Evolutionary conservation across 768 basidiomycete species (phyloP).

Genomic region (Coprinellus micaceus): DNA sequence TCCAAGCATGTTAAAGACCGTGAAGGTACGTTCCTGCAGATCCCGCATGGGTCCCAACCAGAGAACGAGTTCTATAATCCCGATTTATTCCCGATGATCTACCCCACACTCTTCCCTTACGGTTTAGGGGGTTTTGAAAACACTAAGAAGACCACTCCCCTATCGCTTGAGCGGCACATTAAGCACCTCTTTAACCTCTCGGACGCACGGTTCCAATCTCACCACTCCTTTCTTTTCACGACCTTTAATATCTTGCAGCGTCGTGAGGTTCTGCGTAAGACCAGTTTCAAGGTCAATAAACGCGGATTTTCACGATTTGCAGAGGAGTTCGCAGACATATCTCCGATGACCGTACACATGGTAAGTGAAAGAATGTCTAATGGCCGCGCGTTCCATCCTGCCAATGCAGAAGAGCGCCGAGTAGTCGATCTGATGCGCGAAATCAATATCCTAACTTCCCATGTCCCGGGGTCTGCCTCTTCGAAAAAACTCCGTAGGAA

Average conservation of each 20-base stretch:
- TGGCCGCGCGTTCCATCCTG: slow-evolving; percentile 15
- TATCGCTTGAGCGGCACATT: slow-evolving; percentile 32
- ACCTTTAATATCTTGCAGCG: slow-evolving; percentile 40
- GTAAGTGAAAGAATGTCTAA: slow-evolving; percentile 19
- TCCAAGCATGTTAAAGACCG: slow-evolving; percentile 27
- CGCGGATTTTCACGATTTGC: slow-evolving; percentile 24
- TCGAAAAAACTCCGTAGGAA: slow-evolving; percentile 28
- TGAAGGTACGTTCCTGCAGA: slow-evolving; percentile 22
- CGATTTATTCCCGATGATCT: slow-evolving; percentile 34
- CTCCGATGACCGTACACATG: slow-evolving; percentile 19
- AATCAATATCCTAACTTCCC: slow-evolving; percentile 13
- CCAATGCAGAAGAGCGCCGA: slow-evolving; percentile 23
- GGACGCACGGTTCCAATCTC: slow-evolving; percentile 33
- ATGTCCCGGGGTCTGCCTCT: slow-evolving; percentile 29
- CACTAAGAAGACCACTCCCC: background rate
- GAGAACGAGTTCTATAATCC: slow-evolving; percentile 36
- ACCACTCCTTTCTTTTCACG: slow-evolving; percentile 40
- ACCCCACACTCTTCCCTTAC: slow-evolving; percentile 42
- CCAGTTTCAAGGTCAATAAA: slow-evolving; percentile 26
- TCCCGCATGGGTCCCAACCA: slow-evolving; percentile 27
- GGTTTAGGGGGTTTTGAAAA: slow-evolving; percentile 44
- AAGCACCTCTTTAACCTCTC: slow-evolving; percentile 27
- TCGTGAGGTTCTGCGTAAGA: slow-evolving; percentile 25
- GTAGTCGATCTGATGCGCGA: slow-evolving; percentile 20
- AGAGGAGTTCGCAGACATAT: slow-evolving; percentile 18